Evolutionary conservation across 768 basidiomycete genomes (phyloP).

Genomic region (Lactarius pseudohatsudake): DNA sequence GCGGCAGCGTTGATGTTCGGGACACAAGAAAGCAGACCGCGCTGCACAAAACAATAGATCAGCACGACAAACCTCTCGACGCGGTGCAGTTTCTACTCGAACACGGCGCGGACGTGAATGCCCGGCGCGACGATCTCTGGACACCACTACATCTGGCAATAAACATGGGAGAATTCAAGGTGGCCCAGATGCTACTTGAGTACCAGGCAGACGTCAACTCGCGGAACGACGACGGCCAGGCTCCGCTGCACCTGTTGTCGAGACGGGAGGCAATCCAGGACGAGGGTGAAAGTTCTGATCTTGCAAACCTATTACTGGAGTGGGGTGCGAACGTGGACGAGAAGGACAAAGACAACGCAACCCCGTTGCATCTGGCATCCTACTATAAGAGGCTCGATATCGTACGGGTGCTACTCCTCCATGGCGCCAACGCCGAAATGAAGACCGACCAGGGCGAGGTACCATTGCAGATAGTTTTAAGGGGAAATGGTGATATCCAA

Average conservation of each 20-base stretch:
- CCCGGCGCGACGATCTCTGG: neutral
- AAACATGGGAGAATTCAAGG: neutral
- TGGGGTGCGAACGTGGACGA: neutral
- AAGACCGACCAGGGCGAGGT: too few species aligned
- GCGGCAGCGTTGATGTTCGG: too few species aligned
- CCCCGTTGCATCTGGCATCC: neutral
- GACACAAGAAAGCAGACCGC: too few species aligned
- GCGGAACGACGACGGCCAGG: neutral
- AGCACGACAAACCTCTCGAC: too few species aligned
- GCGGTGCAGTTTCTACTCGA: neutral
- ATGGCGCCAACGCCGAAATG: neutral
- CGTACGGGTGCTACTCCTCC: neutral
- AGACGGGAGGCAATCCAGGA: neutral
- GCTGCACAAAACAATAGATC: too few species aligned
- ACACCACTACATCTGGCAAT: neutral
- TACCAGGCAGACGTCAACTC: neutral
- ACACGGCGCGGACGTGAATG: neutral
- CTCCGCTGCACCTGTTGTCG: neutral
- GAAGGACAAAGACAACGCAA: neutral
- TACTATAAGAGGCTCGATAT: neutral
- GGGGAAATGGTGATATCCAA: too few species aligned
- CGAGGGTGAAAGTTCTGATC: too few species aligned
- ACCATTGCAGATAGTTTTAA: too few species aligned
- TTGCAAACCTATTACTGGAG: neutral
- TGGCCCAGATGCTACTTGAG: neutral